These are phyloP conservation scores for Paraphaeosphaeria minitans DNA, from an alignment of 2,329 filamentous ascomycete species.

Conservation along the genomic window DNA sequence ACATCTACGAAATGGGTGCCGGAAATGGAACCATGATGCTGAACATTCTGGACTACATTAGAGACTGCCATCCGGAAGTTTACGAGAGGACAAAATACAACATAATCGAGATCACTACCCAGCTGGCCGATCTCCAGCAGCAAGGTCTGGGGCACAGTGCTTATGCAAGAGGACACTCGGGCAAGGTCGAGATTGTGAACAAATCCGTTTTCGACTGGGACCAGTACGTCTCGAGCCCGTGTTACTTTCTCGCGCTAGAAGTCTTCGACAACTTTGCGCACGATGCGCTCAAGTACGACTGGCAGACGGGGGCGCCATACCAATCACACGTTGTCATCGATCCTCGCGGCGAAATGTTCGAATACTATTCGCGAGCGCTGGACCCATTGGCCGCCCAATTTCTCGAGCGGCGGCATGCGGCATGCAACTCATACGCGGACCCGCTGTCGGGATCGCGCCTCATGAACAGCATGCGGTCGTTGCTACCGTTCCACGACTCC, in stretches of 20 bases:
- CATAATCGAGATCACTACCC: conserved; percentile 91
- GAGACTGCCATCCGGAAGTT: conserved; percentile 84
- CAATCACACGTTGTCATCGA: conserved; percentile 92
- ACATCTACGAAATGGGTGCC: conserved; percentile 98
- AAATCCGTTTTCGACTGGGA: conserved; percentile 94
- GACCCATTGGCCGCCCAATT: conserved; percentile 85
- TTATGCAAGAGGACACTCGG: conserved; percentile 73
- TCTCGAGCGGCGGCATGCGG: conserved; percentile 81
- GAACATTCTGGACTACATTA: conserved; percentile 96
- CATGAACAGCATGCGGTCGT: conserved; percentile 65
- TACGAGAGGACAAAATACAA: conserved; percentile 93
- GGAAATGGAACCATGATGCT: conserved; percentile 97
- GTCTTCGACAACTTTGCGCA: conserved; percentile 99
- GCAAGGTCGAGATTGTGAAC: conserved; percentile 94
- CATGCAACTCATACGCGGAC: conserved; percentile 65
- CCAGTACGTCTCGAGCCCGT: conserved; percentile 83
- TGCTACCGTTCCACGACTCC: conserved; percentile 74
- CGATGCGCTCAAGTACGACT: conserved; percentile 90
- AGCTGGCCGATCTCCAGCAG: conserved; percentile 78
- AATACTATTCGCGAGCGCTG: conserved; percentile 82
- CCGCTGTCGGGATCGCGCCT: conserved; percentile 61
- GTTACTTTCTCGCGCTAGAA: conserved; percentile 97
- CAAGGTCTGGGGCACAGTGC: conserved; percentile 70
- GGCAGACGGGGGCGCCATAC: conserved; percentile 76
- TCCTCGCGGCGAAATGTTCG: conserved; percentile 84